Base-by-base conservation (phyloP, 495 filamentous ascomycete genomes). In the Penicillium taxi region DNA sequence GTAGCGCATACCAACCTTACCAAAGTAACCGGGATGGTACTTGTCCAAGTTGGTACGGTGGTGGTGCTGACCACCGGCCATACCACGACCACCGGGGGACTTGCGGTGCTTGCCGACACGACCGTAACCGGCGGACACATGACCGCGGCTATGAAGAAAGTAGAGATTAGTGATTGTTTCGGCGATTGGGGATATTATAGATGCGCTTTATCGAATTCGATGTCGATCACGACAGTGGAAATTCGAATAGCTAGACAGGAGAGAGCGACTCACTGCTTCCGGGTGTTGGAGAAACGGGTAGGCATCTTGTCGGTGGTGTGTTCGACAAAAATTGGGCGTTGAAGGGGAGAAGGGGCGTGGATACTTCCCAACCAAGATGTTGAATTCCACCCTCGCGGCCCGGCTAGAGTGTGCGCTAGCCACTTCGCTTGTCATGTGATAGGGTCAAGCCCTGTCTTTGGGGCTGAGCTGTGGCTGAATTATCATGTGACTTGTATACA, bases 1-100 rank as follows among this genome's bases (percentile, higher is more conserved):
- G 74, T 91, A 87, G 48, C 88, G 72, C 88, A 94, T 95, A 74
- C 87, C 87, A 44, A 94, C 87, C 74, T 94, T 95, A 68, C 88
- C 88, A 70, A 94, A 95, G 82, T 93, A 94, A 82, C 85, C 86
- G 13, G 84, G 84, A 69, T 90, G 84, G 80, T 84, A 89, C 70
- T 91, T 91, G 70, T 94, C 86, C 53, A 94, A 70, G 72, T 94
- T 94, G 53, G 86, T 94, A 45, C 84, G 71, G 77, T 91, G 86
- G 74, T 95, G 88, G 73, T 95, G 88, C 71, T 68, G 64, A 74
- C 87, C 88, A 86, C 87, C 88, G 63, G 88, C 88, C 72, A 93
- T 81, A 86, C 84, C 86, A 65, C 84, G 81, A 80, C 85, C 85
- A 87, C 85, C 85, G 60, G 83, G 83, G 60, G 85, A 82, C 80